Conservation (phyloP, 2,329 filamentous ascomycete genomes). For the Fusarium lyarnte region DNA sequence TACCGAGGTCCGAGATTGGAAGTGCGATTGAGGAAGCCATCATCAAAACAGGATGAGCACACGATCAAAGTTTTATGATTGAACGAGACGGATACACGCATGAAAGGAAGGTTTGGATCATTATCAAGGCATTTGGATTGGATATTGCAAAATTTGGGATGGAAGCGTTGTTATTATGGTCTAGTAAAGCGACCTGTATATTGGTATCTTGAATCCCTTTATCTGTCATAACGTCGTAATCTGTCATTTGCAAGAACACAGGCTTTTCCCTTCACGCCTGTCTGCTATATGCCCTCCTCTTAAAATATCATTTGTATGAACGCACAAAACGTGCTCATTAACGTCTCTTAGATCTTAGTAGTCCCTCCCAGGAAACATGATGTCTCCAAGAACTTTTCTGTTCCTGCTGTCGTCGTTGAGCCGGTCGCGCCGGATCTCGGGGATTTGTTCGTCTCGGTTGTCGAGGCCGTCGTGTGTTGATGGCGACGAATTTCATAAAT, state of each 20-base stretch:
- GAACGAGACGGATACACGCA: background rate
- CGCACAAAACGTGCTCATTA: background rate
- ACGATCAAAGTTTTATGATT: background rate
- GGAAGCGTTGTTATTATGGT: slow-evolving; percentile 18
- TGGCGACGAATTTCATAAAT: slow-evolving; percentile 45
- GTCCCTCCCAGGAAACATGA: slow-evolving; percentile 40
- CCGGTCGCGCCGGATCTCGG: background rate
- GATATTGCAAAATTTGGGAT: background rate
- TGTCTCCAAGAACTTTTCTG: slow-evolving; percentile 18
- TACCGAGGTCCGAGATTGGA: slow-evolving; percentile 40
- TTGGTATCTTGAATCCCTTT: slow-evolving; percentile 34
- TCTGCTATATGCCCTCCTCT: background rate
- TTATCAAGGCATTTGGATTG: background rate
- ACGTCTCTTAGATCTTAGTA: slow-evolving; percentile 39
- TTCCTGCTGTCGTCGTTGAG: slow-evolving; percentile 11
- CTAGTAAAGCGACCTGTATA: slow-evolving; percentile 25
- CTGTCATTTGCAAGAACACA: slow-evolving; percentile 21
- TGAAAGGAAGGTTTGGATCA: background rate
- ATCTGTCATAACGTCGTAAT: slow-evolving; percentile 39
- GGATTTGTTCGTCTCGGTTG: background rate
- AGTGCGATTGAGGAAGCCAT: slow-evolving; percentile 40
- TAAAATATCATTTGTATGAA: background rate
- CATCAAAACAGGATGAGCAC: slow-evolving; percentile 4
- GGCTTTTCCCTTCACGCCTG: background rate
- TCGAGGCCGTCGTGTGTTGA: slow-evolving; percentile 18